Conservation (phyloP, 495 filamentous ascomycete species). For the Lophiostoma macrostomum region DNA sequence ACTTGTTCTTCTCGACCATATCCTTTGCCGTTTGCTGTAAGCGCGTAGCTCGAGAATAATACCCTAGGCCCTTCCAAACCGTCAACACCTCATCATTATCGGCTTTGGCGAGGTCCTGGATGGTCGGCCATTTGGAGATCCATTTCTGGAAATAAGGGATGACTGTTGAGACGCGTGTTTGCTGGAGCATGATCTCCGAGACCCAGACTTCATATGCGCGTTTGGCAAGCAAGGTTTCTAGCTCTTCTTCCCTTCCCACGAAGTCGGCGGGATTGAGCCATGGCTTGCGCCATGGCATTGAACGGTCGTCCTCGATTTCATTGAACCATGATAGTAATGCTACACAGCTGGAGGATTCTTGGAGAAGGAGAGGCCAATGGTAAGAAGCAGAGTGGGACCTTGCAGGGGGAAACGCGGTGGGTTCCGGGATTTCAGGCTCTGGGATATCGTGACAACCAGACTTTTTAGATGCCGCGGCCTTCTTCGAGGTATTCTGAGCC, state of each 20-base stretch:
- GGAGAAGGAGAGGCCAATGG: constrained; percentile 20
- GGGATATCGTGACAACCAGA: background rate
- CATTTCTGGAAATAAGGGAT: constrained; percentile 27
- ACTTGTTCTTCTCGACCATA: constrained; percentile 3
- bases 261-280: constrained; percentile 17
- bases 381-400: constrained; percentile 12
- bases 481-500: background rate
- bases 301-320: constrained; percentile 14
- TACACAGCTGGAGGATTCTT: background rate
- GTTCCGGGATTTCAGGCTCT: background rate
- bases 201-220: constrained; percentile 29
- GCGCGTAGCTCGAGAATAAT: constrained; percentile 27
- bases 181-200: constrained; percentile 28
- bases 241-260: background rate
- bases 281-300: constrained; percentile 25
- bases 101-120: constrained; percentile 18
- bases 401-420: constrained; percentile 10
- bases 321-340: constrained; percentile 21
- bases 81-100: constrained; percentile 21
- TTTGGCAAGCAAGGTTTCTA: background rate
- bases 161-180: constrained; percentile 26
- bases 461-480: background rate
- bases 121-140: constrained; percentile 26
- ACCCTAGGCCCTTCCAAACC: constrained; percentile 29
- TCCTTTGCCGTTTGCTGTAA: constrained; percentile 18